phyloP scores from a whole-genome alignment of 306 rosid genomes.

The Hippophae tibetana region DNA sequence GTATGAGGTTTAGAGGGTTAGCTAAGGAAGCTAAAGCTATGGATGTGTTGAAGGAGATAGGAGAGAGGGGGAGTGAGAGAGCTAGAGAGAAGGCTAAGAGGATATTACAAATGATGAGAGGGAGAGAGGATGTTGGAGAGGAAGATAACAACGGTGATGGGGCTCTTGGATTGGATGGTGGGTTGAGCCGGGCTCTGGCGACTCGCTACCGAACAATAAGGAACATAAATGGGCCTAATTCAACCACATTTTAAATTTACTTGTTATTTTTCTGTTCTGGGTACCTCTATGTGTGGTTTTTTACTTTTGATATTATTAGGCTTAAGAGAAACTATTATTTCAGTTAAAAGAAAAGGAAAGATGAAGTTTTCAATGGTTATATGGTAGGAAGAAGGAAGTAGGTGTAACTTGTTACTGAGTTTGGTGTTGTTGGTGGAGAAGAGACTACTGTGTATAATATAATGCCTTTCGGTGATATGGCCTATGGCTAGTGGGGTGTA shows the following conservation, averaged over 20 bases:
- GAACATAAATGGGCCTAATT: constrained; percentile 30
- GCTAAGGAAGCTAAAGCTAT: constrained; percentile 74
- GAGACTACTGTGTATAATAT: too few relatives aligned
- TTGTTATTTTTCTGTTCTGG: neutral
- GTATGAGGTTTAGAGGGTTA: constrained; percentile 71
- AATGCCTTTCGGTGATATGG: too few relatives aligned
- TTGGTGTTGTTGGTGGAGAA: constrained; percentile 14
- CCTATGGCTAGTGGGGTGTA: too few relatives aligned
- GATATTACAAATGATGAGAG: constrained; percentile 60
- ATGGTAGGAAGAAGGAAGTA: neutral
- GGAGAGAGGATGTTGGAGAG: constrained; percentile 29
- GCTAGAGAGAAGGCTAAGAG: constrained; percentile 73
- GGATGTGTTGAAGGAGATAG: constrained; percentile 62
- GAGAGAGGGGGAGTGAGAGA: constrained; percentile 69
- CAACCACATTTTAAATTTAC: constrained; percentile 42
- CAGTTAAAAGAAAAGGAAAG: neutral
- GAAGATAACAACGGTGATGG: constrained; percentile 17
- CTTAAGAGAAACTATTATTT: constrained; percentile 16
- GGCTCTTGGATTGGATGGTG: constrained; percentile 19
- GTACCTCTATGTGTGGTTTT: neutral
- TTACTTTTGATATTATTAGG: neutral
- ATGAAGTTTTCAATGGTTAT: neutral
- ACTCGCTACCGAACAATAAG: constrained; percentile 30
- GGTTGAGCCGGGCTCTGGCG: constrained; percentile 21
- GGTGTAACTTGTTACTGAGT: constrained; percentile 22